Base-by-base conservation (phyloP, 2,329 filamentous ascomycete species). In the Setomelanomma holmii region DNA sequence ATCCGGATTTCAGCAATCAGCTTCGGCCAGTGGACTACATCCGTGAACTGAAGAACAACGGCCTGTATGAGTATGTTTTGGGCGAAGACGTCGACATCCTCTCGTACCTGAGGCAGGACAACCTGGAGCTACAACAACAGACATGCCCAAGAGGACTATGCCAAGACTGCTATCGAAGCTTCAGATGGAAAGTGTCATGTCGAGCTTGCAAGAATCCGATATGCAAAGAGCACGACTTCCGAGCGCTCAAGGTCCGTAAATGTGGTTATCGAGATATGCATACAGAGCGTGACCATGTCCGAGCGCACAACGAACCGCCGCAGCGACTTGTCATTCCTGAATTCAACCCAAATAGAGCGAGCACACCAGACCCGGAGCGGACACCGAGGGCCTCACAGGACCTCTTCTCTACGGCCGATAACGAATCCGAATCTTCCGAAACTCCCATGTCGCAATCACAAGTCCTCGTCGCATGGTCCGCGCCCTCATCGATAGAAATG, bases 211-310 rank as follows among this genome's bases (percentile, higher is more conserved):
- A 82, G 35, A 82, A 78, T 47, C 78, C 82, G 2, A 72, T 86
- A 21, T 86, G 83, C 68, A 83, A 84, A 60, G 83, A 85, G 60
- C 83, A 86, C 64, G 83, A 86, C 58, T 79, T 86, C 39, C 79
- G 82, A 21, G 82, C 79, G 12, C 74, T 84, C 17, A 82, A 83
- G 46, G 74, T 84, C 22, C 76, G 82, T 33, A 83, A 84, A 42
- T 86, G 83, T 62, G 83, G 83, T 16, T 85, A 80, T 60, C 75
- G 80, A 57, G 82, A 85, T 45, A 76, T 86, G 51, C 73, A 77
- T 22, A 71, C 79, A 19, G 83, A 86, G 63, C 69, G 74, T 11
- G 74, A 77, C 20, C 73, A 75, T 49, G 72, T 73, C 7, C 66
- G 71, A 42, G 64, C 65, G 12, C 70, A 75, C 30, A 68, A 69